Conservation (phyloP, 768 basidiomycete species). For the Glaciozyma martinii region DNA sequence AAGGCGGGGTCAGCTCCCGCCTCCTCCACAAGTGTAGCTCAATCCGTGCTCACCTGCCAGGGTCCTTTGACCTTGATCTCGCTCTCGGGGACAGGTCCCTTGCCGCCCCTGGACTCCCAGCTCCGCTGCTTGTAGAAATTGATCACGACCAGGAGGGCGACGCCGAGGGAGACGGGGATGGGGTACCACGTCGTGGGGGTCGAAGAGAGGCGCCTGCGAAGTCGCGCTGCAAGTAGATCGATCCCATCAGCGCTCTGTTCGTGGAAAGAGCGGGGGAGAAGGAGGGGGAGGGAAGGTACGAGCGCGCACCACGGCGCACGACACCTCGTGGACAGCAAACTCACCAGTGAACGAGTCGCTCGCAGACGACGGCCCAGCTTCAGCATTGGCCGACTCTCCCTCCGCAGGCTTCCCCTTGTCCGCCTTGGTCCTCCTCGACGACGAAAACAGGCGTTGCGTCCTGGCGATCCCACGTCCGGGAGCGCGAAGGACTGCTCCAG, state of each 20-base stretch:
- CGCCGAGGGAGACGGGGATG: conserved; percentile 51
- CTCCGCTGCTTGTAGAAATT: conserved; percentile 29
- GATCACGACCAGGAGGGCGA: conserved; percentile 33
- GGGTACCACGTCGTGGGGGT: conserved; percentile 95
- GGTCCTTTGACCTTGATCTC: conserved; percentile 74
- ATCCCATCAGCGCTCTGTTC: background rate
- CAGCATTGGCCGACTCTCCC: conserved; percentile 2
- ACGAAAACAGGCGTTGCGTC: conserved; percentile 17
- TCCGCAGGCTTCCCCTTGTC: conserved; percentile 8
- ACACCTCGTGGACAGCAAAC: background rate
- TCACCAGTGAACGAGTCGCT: conserved; percentile 21
- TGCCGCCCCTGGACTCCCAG: conserved; percentile 17
- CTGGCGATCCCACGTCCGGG: conserved; percentile 14
- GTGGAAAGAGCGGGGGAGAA: background rate
- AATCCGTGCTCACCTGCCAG: conserved; percentile 61
- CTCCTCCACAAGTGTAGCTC: conserved; percentile 3
- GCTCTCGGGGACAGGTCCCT: conserved; percentile 41
- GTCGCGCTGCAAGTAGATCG: conserved; percentile 26
- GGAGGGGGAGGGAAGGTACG: background rate
- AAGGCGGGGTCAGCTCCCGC: background rate
- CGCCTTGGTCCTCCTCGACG: conserved; percentile 1
- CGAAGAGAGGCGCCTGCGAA: conserved; percentile 68
- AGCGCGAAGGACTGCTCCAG: conserved; percentile 19
- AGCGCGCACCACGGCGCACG: too few species aligned
- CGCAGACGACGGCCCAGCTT: conserved; percentile 4